phyloP scores from a whole-genome alignment of 805 yeast genomes.

The Starmerella apicola region DNA sequence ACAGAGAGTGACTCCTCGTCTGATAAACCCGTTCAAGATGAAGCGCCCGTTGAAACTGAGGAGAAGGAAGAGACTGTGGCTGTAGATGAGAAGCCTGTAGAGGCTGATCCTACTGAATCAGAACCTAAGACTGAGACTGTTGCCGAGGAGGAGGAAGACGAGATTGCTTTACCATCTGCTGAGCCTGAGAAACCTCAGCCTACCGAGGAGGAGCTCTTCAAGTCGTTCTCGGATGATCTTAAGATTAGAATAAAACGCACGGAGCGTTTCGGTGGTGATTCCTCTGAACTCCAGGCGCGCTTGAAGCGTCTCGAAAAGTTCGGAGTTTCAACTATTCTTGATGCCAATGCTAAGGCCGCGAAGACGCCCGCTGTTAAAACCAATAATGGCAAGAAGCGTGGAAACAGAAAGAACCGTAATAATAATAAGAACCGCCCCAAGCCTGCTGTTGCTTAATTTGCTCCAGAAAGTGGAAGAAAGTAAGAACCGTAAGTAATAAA shows the following conservation, averaged over 20 bases:
- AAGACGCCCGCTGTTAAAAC: neutral
- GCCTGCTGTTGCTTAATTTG: no score
- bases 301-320: constrained; percentile 68
- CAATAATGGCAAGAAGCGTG: neutral
- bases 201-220: constrained; percentile 59
- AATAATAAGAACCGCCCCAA: no score
- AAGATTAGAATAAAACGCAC: constrained; percentile 59
- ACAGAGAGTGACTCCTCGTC: constrained; percentile 51
- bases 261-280: constrained; percentile 55
- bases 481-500: no score
- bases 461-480: no score
- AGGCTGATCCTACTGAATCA: constrained; percentile 13
- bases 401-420: constrained; percentile 1
- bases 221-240: constrained; percentile 53
- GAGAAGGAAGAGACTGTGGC: constrained; percentile 7
- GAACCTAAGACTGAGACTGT: constrained; percentile 20
- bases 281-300: constrained; percentile 44
- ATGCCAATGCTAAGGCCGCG: constrained; percentile 12
- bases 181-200: constrained; percentile 24
- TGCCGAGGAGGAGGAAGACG: constrained; percentile 2
- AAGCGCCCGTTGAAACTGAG: constrained; percentile 5
- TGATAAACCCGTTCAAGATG: constrained; percentile 15
- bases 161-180: constrained; percentile 6
- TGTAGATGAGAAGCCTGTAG: constrained; percentile 17
- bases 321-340: constrained; percentile 42